These are phyloP conservation scores for Hypholoma fasciculare DNA, from an alignment of 768 basidiomycete species.

Conservation along the genomic window DNA sequence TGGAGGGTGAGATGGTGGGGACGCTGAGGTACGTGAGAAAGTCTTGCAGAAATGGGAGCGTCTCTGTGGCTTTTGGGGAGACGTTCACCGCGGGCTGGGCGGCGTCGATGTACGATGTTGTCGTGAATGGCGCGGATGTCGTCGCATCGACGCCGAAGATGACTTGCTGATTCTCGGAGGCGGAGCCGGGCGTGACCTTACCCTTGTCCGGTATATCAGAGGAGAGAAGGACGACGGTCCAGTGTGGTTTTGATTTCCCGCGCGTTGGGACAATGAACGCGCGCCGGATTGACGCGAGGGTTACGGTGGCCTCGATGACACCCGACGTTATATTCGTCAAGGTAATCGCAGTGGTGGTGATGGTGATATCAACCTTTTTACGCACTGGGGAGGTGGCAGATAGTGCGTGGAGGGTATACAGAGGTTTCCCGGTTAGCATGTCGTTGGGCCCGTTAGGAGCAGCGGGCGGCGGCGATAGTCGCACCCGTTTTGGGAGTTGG, in stretches of 20 bases:
- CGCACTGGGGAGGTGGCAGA: constrained; percentile 75
- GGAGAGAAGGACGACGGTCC: constrained; percentile 68
- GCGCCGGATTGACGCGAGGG: constrained; percentile 50
- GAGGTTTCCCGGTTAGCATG: constrained; percentile 38
- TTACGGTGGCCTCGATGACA: constrained; percentile 48
- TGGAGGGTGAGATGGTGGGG: constrained; percentile 47
- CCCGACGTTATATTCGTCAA: constrained; percentile 53
- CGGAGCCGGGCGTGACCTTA: constrained; percentile 27
- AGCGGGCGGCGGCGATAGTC: constrained; percentile 14
- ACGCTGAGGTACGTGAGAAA: constrained; percentile 54
- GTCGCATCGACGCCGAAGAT: constrained; percentile 73
- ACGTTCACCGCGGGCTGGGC: constrained; percentile 25
- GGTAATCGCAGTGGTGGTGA: constrained; percentile 49
- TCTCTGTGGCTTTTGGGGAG: constrained; percentile 52
- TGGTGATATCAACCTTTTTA: constrained; percentile 70
- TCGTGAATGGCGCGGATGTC: constrained; percentile 44
- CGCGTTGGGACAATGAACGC: constrained; percentile 76
- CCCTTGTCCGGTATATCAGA: constrained; percentile 51
- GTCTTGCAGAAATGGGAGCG: constrained; percentile 45
- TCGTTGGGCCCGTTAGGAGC: constrained; percentile 1
- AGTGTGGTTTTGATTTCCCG: constrained; percentile 69
- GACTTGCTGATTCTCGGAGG: constrained; percentile 48
- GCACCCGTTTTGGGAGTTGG: constrained; percentile 34
- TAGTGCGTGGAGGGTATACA: constrained; percentile 62
- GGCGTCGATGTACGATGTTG: constrained; percentile 34